phyloP scores from a whole-genome alignment of 345 rosid genomes.

The Eucalyptus microcorys region DNA sequence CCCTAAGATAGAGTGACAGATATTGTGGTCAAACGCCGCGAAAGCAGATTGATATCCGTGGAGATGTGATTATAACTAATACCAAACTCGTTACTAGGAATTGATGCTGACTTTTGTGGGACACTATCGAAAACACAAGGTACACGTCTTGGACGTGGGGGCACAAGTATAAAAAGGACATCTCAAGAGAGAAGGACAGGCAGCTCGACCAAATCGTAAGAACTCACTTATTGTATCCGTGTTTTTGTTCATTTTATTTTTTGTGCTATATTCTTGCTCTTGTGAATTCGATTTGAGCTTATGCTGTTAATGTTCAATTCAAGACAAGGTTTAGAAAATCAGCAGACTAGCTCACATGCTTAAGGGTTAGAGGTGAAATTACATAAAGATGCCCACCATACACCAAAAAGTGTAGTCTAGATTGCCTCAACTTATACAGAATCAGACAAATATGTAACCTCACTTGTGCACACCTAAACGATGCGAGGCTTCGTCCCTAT shows the following conservation, averaged over 20 bases:
- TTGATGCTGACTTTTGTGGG: background rate
- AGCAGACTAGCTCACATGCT: background rate
- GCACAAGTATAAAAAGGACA: background rate
- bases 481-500: background rate
- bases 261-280: background rate
- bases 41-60: background rate
- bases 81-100: background rate
- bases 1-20: background rate
- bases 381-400: background rate
- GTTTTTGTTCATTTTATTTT: background rate
- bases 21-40: rapidly evolving
- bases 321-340: background rate
- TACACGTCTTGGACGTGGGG: background rate
- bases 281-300: background rate
- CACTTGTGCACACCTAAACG: background rate
- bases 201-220: background rate
- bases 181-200: background rate
- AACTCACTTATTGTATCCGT: background rate
- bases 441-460: background rate
- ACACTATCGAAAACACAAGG: background rate
- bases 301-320: background rate
- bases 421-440: background rate
- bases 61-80: background rate
- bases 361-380: background rate
- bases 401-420: background rate